phyloP scores from a whole-genome alignment of 331 rosid genomes.

The Malus hybrid region DNA sequence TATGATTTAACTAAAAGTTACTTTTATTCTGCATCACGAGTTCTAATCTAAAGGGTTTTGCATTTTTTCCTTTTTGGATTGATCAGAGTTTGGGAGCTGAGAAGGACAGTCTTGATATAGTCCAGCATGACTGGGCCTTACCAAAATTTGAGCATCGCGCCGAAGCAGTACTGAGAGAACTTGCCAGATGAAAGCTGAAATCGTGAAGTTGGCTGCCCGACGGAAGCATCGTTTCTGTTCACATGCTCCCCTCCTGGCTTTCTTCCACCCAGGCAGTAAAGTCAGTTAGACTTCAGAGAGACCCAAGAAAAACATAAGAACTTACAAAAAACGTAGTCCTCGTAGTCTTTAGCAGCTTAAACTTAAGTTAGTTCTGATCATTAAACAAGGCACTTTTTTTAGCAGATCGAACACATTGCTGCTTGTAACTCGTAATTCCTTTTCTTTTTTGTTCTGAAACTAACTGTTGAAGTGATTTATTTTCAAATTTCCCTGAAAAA shows the following conservation, averaged over 20 bases:
- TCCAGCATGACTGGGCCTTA: constrained; percentile 90
- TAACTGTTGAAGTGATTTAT: background rate
- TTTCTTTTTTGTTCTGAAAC: background rate
- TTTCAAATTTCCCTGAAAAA: background rate
- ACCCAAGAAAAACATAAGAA: background rate
- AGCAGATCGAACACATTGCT: background rate
- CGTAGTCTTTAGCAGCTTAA: background rate
- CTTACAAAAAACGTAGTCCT: too few relatives aligned
- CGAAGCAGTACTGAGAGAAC: constrained; percentile 55
- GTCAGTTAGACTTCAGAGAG: background rate
- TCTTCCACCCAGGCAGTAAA: background rate
- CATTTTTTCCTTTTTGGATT: background rate
- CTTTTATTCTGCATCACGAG: background rate
- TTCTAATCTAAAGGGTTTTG: background rate
- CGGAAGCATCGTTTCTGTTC: background rate
- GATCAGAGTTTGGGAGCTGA: constrained; percentile 84
- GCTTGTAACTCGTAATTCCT: background rate
- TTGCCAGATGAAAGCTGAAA: constrained; percentile 29
- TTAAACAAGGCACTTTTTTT: background rate
- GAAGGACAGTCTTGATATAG: constrained; percentile 93
- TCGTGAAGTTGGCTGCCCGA: background rate
- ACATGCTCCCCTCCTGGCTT: background rate
- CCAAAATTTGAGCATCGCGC: constrained; percentile 72
- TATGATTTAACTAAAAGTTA: background rate
- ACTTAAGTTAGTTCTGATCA: background rate